Evolutionary conservation across 1,284 basidiomycete species (phyloP).

Genomic region (Ustilago shanxiensis): DNA sequence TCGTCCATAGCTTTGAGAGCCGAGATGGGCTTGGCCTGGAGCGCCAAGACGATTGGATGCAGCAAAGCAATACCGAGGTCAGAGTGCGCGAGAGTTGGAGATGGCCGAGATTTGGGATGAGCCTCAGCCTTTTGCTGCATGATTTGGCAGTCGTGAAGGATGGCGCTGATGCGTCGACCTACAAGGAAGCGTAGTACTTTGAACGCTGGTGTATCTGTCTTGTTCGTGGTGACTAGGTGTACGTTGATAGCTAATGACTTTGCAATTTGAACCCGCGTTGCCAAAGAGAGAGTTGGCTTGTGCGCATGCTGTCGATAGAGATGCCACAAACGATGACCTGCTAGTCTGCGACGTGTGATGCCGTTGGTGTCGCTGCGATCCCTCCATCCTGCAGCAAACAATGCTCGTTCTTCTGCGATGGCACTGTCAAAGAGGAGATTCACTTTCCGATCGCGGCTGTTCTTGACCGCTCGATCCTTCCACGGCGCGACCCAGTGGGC

Average conservation of each 20-base stretch:
- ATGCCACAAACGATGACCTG: conserved; percentile 25
- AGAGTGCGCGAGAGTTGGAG: background rate
- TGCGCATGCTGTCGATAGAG: conserved; percentile 29
- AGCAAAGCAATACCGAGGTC: conserved; percentile 18
- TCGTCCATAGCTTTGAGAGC: conserved; percentile 34
- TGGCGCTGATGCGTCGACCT: conserved; percentile 29
- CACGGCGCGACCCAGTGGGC: conserved; percentile 25
- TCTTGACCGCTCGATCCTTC: background rate
- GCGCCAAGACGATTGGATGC: conserved; percentile 21
- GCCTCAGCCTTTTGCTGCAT: background rate
- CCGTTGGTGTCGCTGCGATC: conserved; percentile 11
- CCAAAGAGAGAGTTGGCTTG: conserved; percentile 18
- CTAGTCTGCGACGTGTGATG: conserved; percentile 21
- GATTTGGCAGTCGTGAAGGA: conserved; percentile 28
- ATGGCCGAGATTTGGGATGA: background rate
- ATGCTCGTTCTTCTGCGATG: conserved; percentile 1
- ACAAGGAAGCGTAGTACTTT: conserved; percentile 31
- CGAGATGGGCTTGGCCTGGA: conserved; percentile 27
- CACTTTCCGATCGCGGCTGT: background rate
- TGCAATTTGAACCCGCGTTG: conserved; percentile 18
- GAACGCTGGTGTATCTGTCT: background rate
- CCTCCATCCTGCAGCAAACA: conserved; percentile 9
- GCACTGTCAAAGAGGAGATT: conserved; percentile 5
- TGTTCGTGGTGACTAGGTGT: conserved; percentile 25
- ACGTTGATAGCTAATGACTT: conserved; percentile 6